phyloP scores from a whole-genome alignment of 2,329 filamentous ascomycete species.

The Alternaria dauci region DNA sequence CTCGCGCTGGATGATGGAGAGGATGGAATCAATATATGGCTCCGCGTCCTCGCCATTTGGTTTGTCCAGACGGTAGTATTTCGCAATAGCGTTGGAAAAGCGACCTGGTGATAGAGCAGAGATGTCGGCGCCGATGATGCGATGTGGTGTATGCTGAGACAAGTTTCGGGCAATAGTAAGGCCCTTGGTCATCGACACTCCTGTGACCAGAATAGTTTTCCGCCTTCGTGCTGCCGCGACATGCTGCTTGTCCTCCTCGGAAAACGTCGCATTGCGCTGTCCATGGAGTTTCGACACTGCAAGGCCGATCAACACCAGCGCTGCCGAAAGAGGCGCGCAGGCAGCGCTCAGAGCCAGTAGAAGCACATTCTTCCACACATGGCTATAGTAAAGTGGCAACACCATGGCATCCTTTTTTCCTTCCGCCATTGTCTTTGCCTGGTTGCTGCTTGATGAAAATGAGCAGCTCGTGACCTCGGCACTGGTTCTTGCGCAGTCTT shows the following conservation, averaged over 20 bases:
- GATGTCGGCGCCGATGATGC: slow-evolving; percentile 76
- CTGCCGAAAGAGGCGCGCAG: slow-evolving; percentile 60
- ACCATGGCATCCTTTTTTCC: slow-evolving; percentile 12
- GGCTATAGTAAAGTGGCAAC: slow-evolving; percentile 45
- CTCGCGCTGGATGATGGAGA: slow-evolving; percentile 68
- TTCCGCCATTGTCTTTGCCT: slow-evolving; percentile 24
- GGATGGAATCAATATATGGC: slow-evolving; percentile 64
- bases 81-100: slow-evolving; percentile 64
- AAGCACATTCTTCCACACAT: slow-evolving; percentile 59
- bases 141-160: slow-evolving; percentile 67
- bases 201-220: slow-evolving; percentile 73
- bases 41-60: slow-evolving; percentile 49
- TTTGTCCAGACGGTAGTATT: slow-evolving; percentile 62
- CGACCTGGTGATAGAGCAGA: slow-evolving; percentile 51
- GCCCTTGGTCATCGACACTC: slow-evolving; percentile 76
- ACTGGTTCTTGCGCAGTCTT: slow-evolving; percentile 14
- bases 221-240: slow-evolving; percentile 31
- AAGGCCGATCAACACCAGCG: slow-evolving; percentile 33
- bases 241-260: slow-evolving; percentile 29
- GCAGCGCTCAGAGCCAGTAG: slow-evolving; percentile 56
- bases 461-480: slow-evolving; percentile 28
- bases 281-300: slow-evolving; percentile 31
- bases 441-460: slow-evolving; percentile 5
- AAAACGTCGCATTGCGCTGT: slow-evolving; percentile 22
- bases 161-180: slow-evolving; percentile 72